Percentiles rank a stretch among this genome's conserved stretches.
phyloP scores from a whole-genome alignment of 192 early-diverging fungal species.

The Rhizoclosmatium sp. region DNA sequence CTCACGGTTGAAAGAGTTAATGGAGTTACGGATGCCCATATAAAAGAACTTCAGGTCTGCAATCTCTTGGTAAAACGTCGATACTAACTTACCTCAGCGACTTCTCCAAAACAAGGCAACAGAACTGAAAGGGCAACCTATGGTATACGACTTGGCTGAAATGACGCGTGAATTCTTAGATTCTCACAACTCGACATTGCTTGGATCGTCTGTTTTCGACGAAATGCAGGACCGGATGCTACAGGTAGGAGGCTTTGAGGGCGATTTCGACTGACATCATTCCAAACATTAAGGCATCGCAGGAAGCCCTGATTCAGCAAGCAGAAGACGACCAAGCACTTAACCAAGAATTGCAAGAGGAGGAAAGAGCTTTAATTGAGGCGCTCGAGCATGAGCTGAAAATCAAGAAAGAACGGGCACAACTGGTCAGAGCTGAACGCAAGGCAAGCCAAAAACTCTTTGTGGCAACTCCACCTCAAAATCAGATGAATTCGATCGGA shows the following conservation, averaged over 20 bases:
- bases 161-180: constrained; percentile 43
- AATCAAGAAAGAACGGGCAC: not conserved
- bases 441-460: not conserved
- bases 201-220: constrained; percentile 48
- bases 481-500: too few relatives aligned
- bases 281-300: not conserved
- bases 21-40: constrained; percentile 45
- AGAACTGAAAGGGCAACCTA: not conserved
- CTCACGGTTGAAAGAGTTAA: not conserved
- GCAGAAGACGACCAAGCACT: not conserved
- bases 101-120: constrained; percentile 30
- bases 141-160: constrained; percentile 45
- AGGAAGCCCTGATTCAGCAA: not conserved
- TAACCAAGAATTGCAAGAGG: not conserved
- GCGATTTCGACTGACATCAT: not conserved
- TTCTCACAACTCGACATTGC: constrained; percentile 40
- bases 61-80: not conserved
- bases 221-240: constrained; percentile 47
- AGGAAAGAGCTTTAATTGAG: not conserved
- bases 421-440: not conserved
- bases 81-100: constrained; percentile 8
- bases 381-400: not conserved
- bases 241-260: constrained; percentile 22
- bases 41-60: constrained; percentile 36
- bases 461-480: not conserved